phyloP scores from a whole-genome alignment of 1,139 yeast genomes.

The Taphrina betulina region DNA sequence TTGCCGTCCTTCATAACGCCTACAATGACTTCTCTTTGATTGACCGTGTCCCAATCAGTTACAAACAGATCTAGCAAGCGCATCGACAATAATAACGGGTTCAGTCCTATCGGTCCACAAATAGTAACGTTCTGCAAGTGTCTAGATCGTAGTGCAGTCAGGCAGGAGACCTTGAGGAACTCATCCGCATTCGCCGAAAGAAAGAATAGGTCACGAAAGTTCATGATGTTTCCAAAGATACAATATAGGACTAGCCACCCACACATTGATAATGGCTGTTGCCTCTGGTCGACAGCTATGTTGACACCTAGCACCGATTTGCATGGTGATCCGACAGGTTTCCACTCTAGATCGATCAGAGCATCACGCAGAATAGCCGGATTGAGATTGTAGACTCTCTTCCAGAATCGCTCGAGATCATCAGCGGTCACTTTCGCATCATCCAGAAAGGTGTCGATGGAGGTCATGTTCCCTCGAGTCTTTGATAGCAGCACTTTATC shows the following conservation, averaged over 20 bases:
- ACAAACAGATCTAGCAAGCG: background rate
- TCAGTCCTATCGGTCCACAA: background rate
- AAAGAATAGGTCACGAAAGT: conserved; percentile 1
- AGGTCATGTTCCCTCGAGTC: background rate
- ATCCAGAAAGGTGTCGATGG: conserved; percentile 1
- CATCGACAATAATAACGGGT: conserved; percentile 2
- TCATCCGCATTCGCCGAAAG: conserved; percentile 1
- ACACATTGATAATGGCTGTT: background rate
- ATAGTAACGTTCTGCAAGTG: background rate
- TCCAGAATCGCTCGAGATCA: conserved; percentile 7
- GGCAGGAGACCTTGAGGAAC: background rate
- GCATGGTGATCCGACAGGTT: too few relatives aligned
- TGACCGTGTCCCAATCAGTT: background rate
- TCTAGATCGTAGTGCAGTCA: background rate
- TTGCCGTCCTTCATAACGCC: conserved; percentile 5
- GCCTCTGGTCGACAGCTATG: background rate
- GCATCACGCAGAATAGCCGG: conserved; percentile 10
- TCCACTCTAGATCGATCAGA: conserved; percentile 1
- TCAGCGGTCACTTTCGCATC: background rate
- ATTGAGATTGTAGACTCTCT: background rate
- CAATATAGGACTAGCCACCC: conserved; percentile 1
- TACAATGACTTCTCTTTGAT: background rate
- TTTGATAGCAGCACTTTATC: conserved; percentile 1
- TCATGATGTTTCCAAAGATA: conserved; percentile 1
- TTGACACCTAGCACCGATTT: too few relatives aligned